Conservation (phyloP, 352 stramenopile species). For the Globisporangium emineosum region DNA sequence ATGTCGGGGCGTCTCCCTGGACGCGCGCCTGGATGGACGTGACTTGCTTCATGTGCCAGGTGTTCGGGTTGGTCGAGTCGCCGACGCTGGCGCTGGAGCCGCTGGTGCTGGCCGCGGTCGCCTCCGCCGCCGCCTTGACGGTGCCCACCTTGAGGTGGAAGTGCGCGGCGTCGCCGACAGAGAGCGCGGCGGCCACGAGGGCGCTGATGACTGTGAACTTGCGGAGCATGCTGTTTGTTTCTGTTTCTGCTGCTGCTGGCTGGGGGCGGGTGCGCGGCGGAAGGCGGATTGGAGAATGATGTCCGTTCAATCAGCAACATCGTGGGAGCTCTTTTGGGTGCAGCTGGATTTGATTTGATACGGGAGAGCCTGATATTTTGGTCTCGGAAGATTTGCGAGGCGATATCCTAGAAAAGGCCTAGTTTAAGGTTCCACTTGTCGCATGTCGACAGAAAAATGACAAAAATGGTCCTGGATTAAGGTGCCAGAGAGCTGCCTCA, state of each 20-base stretch:
- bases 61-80: constrained; percentile 8
- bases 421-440: background rate
- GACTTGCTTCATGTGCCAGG: constrained; percentile 40
- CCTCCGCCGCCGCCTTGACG: background rate
- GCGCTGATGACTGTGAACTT: constrained; percentile 12
- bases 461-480: background rate
- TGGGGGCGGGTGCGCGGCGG: background rate
- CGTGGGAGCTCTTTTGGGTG: constrained; percentile 2
- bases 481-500: background rate
- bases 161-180: constrained; percentile 15
- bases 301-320: background rate
- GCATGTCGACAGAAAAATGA: background rate
- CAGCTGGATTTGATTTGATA: constrained; percentile 4
- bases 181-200: constrained; percentile 17
- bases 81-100: background rate
- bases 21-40: constrained; percentile 56
- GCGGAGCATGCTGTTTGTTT: constrained; percentile 13
- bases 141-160: constrained; percentile 19
- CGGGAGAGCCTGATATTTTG: background rate
- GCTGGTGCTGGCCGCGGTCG: background rate
- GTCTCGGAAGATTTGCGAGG: background rate
- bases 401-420: background rate
- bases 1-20: constrained; percentile 44
- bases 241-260: background rate
- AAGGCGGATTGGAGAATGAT: constrained; percentile 3